Percentiles rank a stretch among this genome's conserved stretches.
Evolutionary conservation across 2,329 filamentous ascomycete genomes (phyloP).

Genomic region (Metarhizium robertsii): DNA sequence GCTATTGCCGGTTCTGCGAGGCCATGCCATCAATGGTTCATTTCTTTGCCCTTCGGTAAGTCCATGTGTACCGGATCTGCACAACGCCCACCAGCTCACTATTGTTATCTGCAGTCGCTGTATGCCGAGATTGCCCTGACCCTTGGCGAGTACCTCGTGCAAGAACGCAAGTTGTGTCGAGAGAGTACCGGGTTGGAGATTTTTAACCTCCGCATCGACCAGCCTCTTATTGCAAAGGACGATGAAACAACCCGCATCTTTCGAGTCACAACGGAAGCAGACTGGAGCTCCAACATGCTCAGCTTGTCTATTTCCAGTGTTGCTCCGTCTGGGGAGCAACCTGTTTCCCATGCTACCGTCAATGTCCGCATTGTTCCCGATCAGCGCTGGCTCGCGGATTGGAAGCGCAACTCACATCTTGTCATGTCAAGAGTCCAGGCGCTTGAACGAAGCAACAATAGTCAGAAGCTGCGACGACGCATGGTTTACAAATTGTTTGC

Average conservation of each 20-base stretch:
- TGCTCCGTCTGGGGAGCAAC: not conserved
- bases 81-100: not conserved
- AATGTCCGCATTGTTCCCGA: not conserved
- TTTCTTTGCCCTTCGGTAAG: slow-evolving; percentile 4
- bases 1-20: not conserved
- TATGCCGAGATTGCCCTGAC: slow-evolving; percentile 57
- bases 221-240: slow-evolving; percentile 25
- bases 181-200: slow-evolving; percentile 54
- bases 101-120: slow-evolving; percentile 3
- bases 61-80: not conserved
- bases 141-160: slow-evolving; percentile 53
- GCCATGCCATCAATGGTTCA: slow-evolving; percentile 5
- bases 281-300: slow-evolving; percentile 35
- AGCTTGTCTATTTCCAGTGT: slow-evolving; percentile 23
- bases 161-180: slow-evolving; percentile 46
- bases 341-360: not conserved
- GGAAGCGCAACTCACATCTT: slow-evolving; percentile 34
- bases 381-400: slow-evolving; percentile 8
- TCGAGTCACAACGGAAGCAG: slow-evolving; percentile 23
- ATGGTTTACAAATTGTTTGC: slow-evolving; percentile 9
- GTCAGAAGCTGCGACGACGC: not conserved
- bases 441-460: slow-evolving; percentile 25
- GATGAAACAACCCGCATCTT: slow-evolving; percentile 20
- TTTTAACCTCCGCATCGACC: slow-evolving; percentile 56
- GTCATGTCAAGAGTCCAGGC: slow-evolving; percentile 53